Evolutionary conservation across 306 rosid species (phyloP).

Genomic region (Ziziphus jujuba): DNA sequence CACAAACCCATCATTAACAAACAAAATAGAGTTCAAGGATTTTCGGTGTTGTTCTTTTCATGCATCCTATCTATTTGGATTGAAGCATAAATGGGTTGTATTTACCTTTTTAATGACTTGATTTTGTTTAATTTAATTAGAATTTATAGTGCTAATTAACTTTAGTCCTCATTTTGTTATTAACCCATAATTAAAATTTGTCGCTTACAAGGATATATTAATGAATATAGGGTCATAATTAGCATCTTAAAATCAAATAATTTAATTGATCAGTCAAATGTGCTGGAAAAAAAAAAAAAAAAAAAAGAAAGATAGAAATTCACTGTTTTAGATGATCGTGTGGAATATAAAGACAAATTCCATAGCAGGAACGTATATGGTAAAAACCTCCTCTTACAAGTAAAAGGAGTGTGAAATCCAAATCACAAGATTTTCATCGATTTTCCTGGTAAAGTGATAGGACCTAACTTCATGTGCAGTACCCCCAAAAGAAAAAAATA

Average conservation of each 20-base stretch:
- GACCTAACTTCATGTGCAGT: slow-evolving; percentile 22
- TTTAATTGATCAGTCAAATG: no score
- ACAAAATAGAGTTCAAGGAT: slow-evolving; percentile 19
- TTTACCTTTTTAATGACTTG: not conserved
- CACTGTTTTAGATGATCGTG: no score
- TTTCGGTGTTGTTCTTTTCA: slow-evolving; percentile 14
- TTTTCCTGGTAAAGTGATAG: slow-evolving; percentile 12
- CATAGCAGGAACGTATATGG: not conserved
- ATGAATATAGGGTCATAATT: no score
- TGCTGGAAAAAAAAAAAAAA: no score
- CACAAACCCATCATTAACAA: not conserved
- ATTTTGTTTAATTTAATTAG: not conserved
- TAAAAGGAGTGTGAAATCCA: no score
- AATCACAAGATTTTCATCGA: slow-evolving; percentile 11
- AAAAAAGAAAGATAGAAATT: no score
- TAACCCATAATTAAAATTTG: no score
- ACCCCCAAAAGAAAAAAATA: no score
- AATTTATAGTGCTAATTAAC: no score
- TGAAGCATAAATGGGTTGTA: not conserved
- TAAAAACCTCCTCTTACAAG: not conserved
- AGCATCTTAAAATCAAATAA: no score
- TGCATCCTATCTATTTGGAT: slow-evolving; percentile 8
- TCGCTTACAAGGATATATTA: no score
- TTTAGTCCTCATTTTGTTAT: no score
- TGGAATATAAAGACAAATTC: not conserved